Conservation (phyloP, 2,329 filamentous ascomycete genomes). For the Colletotrichum aenigma region DNA sequence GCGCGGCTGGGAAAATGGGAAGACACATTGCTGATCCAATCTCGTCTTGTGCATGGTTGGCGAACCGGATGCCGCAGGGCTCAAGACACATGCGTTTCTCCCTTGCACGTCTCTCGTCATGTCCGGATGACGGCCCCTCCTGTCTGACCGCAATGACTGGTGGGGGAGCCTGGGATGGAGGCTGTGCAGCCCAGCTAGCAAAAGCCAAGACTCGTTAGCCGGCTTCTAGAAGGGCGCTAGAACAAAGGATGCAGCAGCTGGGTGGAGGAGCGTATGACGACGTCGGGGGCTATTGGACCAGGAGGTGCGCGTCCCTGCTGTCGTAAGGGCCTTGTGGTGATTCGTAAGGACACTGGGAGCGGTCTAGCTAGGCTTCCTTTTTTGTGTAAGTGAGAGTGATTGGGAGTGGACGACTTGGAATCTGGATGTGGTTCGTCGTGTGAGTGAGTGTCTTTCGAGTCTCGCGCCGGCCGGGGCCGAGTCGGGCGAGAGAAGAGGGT, state of each 20-base stretch:
- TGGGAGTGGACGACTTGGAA: neutral
- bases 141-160: neutral
- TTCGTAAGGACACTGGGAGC: neutral
- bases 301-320: neutral
- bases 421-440: neutral
- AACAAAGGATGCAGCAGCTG: conserved; percentile 15
- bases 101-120: neutral
- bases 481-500: neutral
- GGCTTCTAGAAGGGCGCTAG: conserved; percentile 20
- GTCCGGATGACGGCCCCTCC: neutral
- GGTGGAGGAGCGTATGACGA: neutral
- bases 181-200: neutral
- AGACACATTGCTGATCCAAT: neutral
- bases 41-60: neutral
- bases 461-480: neutral
- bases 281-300: neutral
- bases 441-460: neutral
- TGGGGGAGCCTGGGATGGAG: neutral
- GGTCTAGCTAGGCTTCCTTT: neutral
- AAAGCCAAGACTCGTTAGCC: neutral
- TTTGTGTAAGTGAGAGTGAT: neutral
- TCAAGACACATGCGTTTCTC: neutral
- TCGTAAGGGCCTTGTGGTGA: neutral
- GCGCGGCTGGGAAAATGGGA: neutral
- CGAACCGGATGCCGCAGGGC: neutral